A percentile compares a stretch with the other conserved stretches of the same genome.
phyloP scores from a whole-genome alignment of 2,329 filamentous ascomycete species.

The Thielaviopsis populi region DNA sequence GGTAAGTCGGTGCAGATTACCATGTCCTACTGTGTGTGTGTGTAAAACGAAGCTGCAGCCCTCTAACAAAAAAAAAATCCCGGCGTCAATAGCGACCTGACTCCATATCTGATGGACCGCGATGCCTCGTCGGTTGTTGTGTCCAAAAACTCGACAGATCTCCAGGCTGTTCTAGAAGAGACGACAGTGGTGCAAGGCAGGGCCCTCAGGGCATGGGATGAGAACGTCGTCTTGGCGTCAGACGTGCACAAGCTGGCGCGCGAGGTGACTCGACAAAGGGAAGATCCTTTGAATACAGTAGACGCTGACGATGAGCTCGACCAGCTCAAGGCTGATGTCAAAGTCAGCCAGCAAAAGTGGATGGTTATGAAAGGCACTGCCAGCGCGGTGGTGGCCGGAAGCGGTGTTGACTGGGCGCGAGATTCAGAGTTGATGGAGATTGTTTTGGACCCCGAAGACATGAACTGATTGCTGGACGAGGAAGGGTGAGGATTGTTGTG shows the following conservation, averaged over 20 bases:
- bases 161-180: constrained; percentile 35
- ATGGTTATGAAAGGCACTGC: constrained; percentile 62
- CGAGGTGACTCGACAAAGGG: constrained; percentile 37
- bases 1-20: constrained; percentile 31
- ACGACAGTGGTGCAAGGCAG: constrained; percentile 44
- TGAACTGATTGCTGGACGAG: not conserved
- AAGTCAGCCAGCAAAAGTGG: constrained; percentile 50
- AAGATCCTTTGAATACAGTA: constrained; percentile 38
- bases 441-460: constrained; percentile 51
- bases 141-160: constrained; percentile 41
- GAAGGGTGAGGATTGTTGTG: no score
- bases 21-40: not conserved
- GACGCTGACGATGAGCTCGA: constrained; percentile 41
- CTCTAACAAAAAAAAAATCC: not conserved
- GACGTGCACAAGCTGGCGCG: constrained; percentile 49
- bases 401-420: constrained; percentile 66
- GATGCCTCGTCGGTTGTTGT: constrained; percentile 51
- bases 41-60: not conserved
- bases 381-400: constrained; percentile 65
- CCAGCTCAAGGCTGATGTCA: constrained; percentile 43
- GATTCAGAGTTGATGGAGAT: constrained; percentile 53
- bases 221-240: constrained; percentile 48
- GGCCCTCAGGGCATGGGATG: constrained; percentile 38
- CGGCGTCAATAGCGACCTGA: constrained; percentile 40
- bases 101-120: constrained; percentile 50